A percentile compares a stretch with the other conserved stretches of the same genome.
Conservation (phyloP, 805 yeast species). For the Kodamaea lidongshanica region DNA sequence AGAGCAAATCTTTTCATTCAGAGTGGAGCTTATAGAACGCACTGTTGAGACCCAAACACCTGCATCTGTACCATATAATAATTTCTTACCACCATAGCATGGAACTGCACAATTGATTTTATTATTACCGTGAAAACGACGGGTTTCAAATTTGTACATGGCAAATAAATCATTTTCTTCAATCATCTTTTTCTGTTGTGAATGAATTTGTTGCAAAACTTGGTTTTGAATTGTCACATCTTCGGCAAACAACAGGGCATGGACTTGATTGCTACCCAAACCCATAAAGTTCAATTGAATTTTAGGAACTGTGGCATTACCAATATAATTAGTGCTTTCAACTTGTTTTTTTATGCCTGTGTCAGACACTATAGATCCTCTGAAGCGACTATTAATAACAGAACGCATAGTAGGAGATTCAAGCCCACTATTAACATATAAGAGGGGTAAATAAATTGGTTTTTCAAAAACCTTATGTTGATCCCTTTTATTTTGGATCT, state of each 20-base stretch:
- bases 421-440: conserved; percentile 70
- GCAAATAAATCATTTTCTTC: conserved; percentile 75
- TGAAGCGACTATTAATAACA: conserved; percentile 29
- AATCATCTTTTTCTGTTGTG: conserved; percentile 70
- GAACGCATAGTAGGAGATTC: conserved; percentile 61
- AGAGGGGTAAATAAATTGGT: conserved; percentile 75
- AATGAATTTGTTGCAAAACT: conserved; percentile 69
- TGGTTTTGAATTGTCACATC: conserved; percentile 64
- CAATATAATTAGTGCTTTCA: conserved; percentile 24
- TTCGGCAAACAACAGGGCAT: conserved; percentile 47
- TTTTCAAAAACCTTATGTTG: conserved; percentile 86
- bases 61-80: conserved; percentile 84
- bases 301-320: conserved; percentile 31
- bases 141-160: conserved; percentile 64
- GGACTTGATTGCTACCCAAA: conserved; percentile 50
- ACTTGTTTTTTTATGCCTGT: conserved; percentile 22
- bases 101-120: conserved; percentile 89
- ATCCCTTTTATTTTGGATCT: conserved; percentile 82
- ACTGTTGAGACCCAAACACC: conserved; percentile 83
- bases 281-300: conserved; percentile 48
- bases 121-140: conserved; percentile 67
- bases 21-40: conserved; percentile 46
- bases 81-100: conserved; percentile 87
- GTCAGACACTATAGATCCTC: conserved; percentile 35
- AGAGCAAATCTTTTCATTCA: conserved; percentile 48